Conservation (phyloP, 805 yeast genomes). For the Candida morakotiae region DNA sequence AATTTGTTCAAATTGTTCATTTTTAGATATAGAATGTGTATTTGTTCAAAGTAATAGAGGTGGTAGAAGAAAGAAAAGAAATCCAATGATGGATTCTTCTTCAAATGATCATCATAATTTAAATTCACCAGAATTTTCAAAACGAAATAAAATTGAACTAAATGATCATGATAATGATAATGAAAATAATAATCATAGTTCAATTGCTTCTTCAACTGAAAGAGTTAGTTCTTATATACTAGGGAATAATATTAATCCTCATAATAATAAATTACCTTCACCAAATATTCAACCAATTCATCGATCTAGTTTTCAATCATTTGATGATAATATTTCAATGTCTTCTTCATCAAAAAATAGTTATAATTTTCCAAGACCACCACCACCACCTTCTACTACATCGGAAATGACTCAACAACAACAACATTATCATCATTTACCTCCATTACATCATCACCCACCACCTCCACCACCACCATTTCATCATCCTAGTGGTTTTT, state of each 20-base stretch:
- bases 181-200: not conserved
- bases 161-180: not conserved
- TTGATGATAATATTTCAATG: not conserved
- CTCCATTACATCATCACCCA: constrained; percentile 2
- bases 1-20: constrained; percentile 47
- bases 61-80: constrained; percentile 43
- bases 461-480: constrained; percentile 6
- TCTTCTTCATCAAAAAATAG: constrained; percentile 1
- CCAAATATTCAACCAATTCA: not conserved
- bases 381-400: constrained; percentile 6
- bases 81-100: no score
- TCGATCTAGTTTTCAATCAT: not conserved
- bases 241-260: no score
- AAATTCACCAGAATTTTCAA: not conserved
- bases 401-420: constrained; percentile 1
- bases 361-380: constrained; percentile 3
- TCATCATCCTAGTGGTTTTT: not conserved
- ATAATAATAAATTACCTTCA: constrained; percentile 2
- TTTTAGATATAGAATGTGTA: constrained; percentile 45
- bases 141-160: not conserved
- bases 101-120: not conserved
- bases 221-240: constrained; percentile 5
- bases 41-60: constrained; percentile 57
- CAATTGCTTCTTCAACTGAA: constrained; percentile 1
- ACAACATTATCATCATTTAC: not conserved